Conservation (phyloP, 345 rosid genomes). For the Citrus maxima region DNA sequence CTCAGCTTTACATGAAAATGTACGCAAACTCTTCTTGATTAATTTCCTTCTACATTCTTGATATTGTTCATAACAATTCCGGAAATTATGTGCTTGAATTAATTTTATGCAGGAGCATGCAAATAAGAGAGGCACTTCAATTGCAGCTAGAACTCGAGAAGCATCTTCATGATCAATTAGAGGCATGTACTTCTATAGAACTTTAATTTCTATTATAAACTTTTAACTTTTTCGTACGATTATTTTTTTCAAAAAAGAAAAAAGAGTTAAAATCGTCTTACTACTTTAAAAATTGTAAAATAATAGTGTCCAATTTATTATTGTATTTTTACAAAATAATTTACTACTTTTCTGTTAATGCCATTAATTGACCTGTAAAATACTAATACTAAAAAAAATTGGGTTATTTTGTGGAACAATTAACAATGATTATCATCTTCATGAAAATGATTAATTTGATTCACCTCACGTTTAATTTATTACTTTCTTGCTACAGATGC, state of each 20-base stretch:
- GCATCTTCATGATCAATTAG: constrained; percentile 90
- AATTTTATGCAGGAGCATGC: constrained; percentile 40
- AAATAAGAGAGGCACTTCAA: constrained; percentile 72
- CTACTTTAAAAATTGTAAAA: too few species aligned
- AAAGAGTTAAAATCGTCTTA: too few species aligned
- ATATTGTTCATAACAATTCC: too few species aligned
- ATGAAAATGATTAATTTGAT: background rate
- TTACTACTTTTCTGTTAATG: too few species aligned
- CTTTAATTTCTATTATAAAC: background rate
- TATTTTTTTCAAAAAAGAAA: too few species aligned
- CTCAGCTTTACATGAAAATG: constrained; percentile 4
- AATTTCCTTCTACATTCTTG: background rate
- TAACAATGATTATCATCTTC: too few species aligned
- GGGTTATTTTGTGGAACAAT: too few species aligned
- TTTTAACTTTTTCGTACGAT: too few species aligned
- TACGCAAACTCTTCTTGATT: background rate
- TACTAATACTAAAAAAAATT: too few species aligned
- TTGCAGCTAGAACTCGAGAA: constrained; percentile 80
- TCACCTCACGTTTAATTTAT: background rate
- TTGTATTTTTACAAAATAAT: too few species aligned
- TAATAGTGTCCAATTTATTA: too few species aligned
- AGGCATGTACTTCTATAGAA: constrained; percentile 36
- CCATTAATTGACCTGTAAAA: too few species aligned
- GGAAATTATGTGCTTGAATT: background rate
- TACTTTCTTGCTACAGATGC: constrained; percentile 45